phyloP scores from a whole-genome alignment of 2,329 filamentous ascomycete genomes.

The Annulohypoxylon truncatum region DNA sequence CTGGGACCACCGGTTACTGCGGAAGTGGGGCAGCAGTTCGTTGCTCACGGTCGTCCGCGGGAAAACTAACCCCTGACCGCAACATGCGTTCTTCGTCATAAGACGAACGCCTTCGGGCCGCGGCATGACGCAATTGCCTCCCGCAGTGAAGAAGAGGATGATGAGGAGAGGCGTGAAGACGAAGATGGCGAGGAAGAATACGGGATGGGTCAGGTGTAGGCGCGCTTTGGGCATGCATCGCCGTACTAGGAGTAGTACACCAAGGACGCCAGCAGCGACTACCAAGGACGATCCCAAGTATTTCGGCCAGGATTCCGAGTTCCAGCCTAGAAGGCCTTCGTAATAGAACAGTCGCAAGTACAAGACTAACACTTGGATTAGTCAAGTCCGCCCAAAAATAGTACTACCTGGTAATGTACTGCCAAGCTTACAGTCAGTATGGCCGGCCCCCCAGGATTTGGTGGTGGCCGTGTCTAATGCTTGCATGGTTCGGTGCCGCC shows the following conservation, averaged over 20 bases:
- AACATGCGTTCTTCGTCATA: constrained; percentile 46
- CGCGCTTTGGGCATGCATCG: constrained; percentile 32
- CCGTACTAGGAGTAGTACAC: constrained; percentile 20
- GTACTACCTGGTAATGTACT: neutral
- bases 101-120: constrained; percentile 37
- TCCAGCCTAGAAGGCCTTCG: constrained; percentile 47
- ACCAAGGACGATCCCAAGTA: constrained; percentile 38
- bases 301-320: constrained; percentile 42
- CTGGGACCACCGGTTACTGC: constrained; percentile 20
- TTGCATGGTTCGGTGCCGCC: constrained; percentile 38
- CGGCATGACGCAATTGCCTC: constrained; percentile 42
- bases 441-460: constrained; percentile 39
- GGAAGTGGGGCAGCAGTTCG: constrained; percentile 42
- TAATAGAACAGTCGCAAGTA: constrained; percentile 49
- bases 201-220: constrained; percentile 21
- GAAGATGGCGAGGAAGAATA: constrained; percentile 29
- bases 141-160: constrained; percentile 44
- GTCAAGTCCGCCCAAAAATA: neutral
- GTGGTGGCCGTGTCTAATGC: constrained; percentile 34
- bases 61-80: constrained; percentile 48
- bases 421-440: constrained; percentile 9
- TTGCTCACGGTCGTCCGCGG: constrained; percentile 38
- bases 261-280: neutral
- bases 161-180: constrained; percentile 44
- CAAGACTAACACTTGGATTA: constrained; percentile 37